Percentiles rank a stretch among this genome's conserved stretches.
Evolutionary conservation across 2,329 filamentous ascomycete species (phyloP).

Genomic region (Beauveria sp.): DNA sequence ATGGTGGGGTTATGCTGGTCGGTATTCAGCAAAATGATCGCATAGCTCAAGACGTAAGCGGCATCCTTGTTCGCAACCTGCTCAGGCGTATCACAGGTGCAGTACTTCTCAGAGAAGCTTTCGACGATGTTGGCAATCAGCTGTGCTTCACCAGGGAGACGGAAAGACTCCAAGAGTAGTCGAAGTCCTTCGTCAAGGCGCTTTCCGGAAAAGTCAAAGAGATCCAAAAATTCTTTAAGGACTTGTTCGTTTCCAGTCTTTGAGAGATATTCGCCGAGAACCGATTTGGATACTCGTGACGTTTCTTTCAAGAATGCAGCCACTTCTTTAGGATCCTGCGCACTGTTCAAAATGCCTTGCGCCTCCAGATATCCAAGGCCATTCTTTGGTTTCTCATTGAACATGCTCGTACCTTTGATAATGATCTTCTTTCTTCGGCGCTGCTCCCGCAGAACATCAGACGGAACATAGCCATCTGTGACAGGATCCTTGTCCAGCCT

Average conservation of each 20-base stretch:
- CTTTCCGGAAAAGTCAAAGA: slow-evolving; percentile 84
- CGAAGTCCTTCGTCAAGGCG: slow-evolving; percentile 86
- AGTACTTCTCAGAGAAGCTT: slow-evolving; percentile 81
- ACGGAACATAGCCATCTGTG: slow-evolving; percentile 59
- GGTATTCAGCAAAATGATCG: slow-evolving; percentile 95
- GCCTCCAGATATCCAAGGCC: slow-evolving; percentile 80
- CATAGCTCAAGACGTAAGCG: slow-evolving; percentile 85
- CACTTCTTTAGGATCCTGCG: slow-evolving; percentile 65
- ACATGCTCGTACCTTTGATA: slow-evolving; percentile 78
- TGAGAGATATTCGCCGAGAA: slow-evolving; percentile 86
- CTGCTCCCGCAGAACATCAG: slow-evolving; percentile 58
- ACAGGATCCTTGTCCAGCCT: slow-evolving; percentile 65
- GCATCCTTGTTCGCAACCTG: slow-evolving; percentile 80
- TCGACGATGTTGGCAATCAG: slow-evolving; percentile 90
- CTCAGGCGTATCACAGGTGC: slow-evolving; percentile 58
- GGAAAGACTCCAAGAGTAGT: slow-evolving; percentile 82
- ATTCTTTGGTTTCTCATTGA: slow-evolving; percentile 89
- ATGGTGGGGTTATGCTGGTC: slow-evolving; percentile 95
- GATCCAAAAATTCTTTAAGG: slow-evolving; percentile 71
- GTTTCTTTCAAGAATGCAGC: slow-evolving; percentile 86
- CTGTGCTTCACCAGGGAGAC: slow-evolving; percentile 84
- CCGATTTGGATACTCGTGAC: slow-evolving; percentile 78
- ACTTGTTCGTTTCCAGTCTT: slow-evolving; percentile 85
- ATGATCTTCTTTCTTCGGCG: slow-evolving; percentile 79
- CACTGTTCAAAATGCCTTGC: slow-evolving; percentile 75